These are phyloP conservation scores for Esteya vermicola DNA, from an alignment of 2,329 filamentous ascomycete species.

Conservation along the genomic window DNA sequence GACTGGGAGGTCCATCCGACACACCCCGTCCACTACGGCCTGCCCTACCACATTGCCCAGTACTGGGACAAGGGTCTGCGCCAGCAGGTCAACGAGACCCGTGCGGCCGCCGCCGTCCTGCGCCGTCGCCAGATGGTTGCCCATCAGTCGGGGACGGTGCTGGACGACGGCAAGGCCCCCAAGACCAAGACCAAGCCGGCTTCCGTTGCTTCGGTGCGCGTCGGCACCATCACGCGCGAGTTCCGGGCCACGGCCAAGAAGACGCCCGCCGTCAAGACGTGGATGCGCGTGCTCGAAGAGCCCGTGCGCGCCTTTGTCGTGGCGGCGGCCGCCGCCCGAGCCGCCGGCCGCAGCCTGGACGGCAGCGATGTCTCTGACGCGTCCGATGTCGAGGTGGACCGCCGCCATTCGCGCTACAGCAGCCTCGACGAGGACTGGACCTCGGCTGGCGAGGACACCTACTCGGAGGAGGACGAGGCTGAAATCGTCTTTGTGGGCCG, in stretches of 20 bases:
- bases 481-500: conserved; percentile 80
- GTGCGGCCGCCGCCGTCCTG: conserved; percentile 22
- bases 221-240: conserved; percentile 59
- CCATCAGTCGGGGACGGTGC: conserved; percentile 18
- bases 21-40: conserved; percentile 52
- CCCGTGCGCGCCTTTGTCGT: conserved; percentile 67
- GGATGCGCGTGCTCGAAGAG: conserved; percentile 74
- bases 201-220: conserved; percentile 19
- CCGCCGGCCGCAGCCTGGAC: conserved; percentile 14
- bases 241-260: conserved; percentile 71
- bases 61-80: conserved; percentile 58
- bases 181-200: not conserved
- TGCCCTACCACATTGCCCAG: conserved; percentile 81
- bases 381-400: not conserved
- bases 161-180: not conserved
- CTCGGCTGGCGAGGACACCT: not conserved
- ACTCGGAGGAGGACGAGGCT: conserved; percentile 64
- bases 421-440: conserved; percentile 16
- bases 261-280: conserved; percentile 58
- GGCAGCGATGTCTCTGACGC: conserved; percentile 22
- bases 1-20: conserved; percentile 80
- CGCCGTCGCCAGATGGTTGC: conserved; percentile 29
- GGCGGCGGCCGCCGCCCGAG: conserved; percentile 20
- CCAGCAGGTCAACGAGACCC: conserved; percentile 34
- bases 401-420: no score